Evolutionary conservation across 1,139 yeast genomes (phyloP), one percentile per base, ranked within the genome.

Genomic region (Wickerhamomyces sp.): DNA sequence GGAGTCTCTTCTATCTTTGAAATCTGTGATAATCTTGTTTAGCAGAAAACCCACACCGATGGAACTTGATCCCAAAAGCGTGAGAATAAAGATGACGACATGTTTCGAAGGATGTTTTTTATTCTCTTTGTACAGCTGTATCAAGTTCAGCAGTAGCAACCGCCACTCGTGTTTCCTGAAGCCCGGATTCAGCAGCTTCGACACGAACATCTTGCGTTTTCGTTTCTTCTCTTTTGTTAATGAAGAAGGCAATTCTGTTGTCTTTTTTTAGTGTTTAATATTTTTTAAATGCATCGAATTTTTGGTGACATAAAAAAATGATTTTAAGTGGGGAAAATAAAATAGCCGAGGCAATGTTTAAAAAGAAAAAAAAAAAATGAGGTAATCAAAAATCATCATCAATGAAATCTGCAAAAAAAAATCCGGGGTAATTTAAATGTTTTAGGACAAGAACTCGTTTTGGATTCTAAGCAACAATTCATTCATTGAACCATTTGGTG

Each of bases 51-150:
- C 51, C 1, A 39, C 35, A 8, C 52, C 49, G 14, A 52, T 40
- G 1, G 47, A 48, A 12, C 48, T 45, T 1, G 59, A 44, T 2
- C 54, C 48, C 0, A 52, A 33, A 8, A 54, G 30, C 2, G 59
- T 49, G 7, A 52, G 42, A 15, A 54, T 26, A 28, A 54, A 54
- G 20, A 54, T 51, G 13, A 54, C 26, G 13, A 53, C 59, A 1
- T 49, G 59, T 32, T 44, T 48, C 7, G 57, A 48, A 2, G 58
- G 58, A 26, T 50, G 50, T 16, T 42, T 36, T 28, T 39, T 45
- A 40, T 54, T 54, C 36, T 54, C 59, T 15, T 33, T 42, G 41
- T 47, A 46, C n/a, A 54, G 54, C 38, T 47, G 56, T 2, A 53
- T 18, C 26, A 53, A 33, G 43, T 51, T 49, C 16, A 28, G 29